Evolutionary conservation across 2,329 filamentous ascomycete genomes (phyloP).

Genomic region (Elsinoe arachidis): DNA sequence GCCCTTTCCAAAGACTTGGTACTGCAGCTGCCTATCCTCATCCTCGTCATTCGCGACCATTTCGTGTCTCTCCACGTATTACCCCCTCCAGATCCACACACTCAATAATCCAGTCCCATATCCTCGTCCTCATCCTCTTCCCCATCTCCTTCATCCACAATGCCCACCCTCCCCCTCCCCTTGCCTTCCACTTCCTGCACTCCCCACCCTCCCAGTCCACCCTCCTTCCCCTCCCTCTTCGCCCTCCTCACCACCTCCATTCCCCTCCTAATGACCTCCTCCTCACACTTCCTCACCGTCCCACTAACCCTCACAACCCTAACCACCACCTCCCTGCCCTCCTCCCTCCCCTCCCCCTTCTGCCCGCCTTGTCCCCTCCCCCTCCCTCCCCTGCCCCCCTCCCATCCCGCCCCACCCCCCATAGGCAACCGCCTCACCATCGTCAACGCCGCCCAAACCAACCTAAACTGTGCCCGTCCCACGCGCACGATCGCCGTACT

Average conservation of each 20-base stretch:
- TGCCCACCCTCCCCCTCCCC: conserved; percentile 22
- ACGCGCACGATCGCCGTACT: conserved; percentile 88
- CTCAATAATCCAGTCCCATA: conserved; percentile 22
- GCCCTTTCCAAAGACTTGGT: not conserved
- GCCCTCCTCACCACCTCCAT: conserved; percentile 62
- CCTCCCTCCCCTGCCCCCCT: conserved; percentile 79
- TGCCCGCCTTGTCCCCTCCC: conserved; percentile 71
- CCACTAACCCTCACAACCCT: conserved; percentile 81
- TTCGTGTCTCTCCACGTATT: no score
- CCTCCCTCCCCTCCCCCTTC: conserved; percentile 56
- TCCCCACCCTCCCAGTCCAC: conserved; percentile 18
- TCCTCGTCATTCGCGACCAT: conserved; percentile 34
- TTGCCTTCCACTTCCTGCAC: not conserved
- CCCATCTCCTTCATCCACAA: conserved; percentile 40
- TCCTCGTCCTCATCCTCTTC: conserved; percentile 38
- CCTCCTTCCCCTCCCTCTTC: conserved; percentile 35
- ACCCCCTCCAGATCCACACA: no score
- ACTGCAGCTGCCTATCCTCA: conserved; percentile 22
- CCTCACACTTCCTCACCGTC: conserved; percentile 85
- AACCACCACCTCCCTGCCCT: conserved; percentile 61
- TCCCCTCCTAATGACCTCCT: conserved; percentile 75
- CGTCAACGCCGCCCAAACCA: conserved; percentile 84
- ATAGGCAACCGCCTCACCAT: conserved; percentile 64
- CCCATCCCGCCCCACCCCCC: conserved; percentile 50
- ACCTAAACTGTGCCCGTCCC: conserved; percentile 69